Evolutionary conservation across 1,284 basidiomycete species (phyloP), one percentile per base, ranked within the genome.

Genomic region (Paramarasmius palmivorus): DNA sequence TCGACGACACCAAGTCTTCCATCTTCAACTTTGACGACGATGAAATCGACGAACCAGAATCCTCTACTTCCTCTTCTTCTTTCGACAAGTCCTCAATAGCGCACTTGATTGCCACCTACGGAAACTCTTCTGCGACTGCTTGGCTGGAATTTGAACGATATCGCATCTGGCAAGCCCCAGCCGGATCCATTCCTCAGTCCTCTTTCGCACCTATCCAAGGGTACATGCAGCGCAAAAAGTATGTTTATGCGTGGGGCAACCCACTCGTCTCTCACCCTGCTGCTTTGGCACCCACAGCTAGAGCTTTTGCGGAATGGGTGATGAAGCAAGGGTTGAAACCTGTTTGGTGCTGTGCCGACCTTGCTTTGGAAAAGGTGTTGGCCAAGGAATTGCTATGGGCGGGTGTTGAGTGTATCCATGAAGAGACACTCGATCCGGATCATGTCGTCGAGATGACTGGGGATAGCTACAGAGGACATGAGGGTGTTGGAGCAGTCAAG

Each of bases 61-160:
- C 23, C 25, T 25, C 44, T 46, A n/a, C 37, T 19, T 25, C 51
- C 9, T 40, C 38, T 17, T 46, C 39, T n/a, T 15, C 12, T 9
- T 58, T 63, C 32, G 64, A 65, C 52, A 70, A 71, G 55, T 59
- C 62, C 1, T 56, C 64, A 23, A 67, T 77, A 25, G 67, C 73
- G 2, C 65, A 69, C 12, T 63, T 76, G 53, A 65, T 77, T 17
- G 74, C 73, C 1, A 59, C 65, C 29, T 66, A 76, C 46, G 74
- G 74, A n/a, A 73, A 73, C 2, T 73, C 72, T 4, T 70, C 70
- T 26, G 64, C 74, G 6, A 77, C 74, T 0, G 69, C 76, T 6
- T 79, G 76, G 76, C 71, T 79, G 20, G 76, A 79, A 58, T 69
- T 71, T 50, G 63, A 69, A 22, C 71, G 74, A 4, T 79, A 79